Evolutionary conservation across 2,329 filamentous ascomycete species (phyloP), one percentile per base, ranked within the genome.

Genomic region (Calonectria pseudoturangicola): DNA sequence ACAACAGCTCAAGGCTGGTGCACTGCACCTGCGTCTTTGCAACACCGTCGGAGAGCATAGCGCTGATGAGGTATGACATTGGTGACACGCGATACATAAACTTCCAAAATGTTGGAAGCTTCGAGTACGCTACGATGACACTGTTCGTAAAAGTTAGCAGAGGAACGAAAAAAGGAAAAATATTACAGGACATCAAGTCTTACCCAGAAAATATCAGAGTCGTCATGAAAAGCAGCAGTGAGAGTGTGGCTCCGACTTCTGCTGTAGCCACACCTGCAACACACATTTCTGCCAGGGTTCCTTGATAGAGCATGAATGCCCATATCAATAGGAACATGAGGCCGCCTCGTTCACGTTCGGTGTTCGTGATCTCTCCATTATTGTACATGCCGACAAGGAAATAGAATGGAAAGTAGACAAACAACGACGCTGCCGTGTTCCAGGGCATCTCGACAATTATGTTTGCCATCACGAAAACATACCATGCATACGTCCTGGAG

Each of bases 71-170:
- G 82, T 94, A 94, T 0, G 91, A 93, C 79, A 94, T 90, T 1
- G 93, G 92, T 0, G 90, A 92, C 64, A 92, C 82, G 47, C 91
- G 86, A 82, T 93, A 93, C 89, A 92, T 91, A 84, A 91, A 92
- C 73, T 89, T 89, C 92, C 92, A 94, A 86, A 94, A 93, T 5
- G 88, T 85, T 0, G 92, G 92, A 18, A 94, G 87, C 2, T 85
- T 82, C 0, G 81, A 79, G 0, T 91, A 91, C 3, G 86, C 82
- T 2, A 90, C 90, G 65, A 94, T 86, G 50, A 94, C 91, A 84
- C 90, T 86, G 78, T 13, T 4, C 9, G 6, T 45, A 8, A 36
- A 13, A 15, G 47, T 69, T 43, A 54, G 27, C 33, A 16, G 33
- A 16, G 15, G 54, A 4, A n/a, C 2, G 4, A 21, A 2, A 7